Conservation (phyloP, 1,139 yeast genomes). For the Zygosaccharomyces pseudobailii region DNA sequence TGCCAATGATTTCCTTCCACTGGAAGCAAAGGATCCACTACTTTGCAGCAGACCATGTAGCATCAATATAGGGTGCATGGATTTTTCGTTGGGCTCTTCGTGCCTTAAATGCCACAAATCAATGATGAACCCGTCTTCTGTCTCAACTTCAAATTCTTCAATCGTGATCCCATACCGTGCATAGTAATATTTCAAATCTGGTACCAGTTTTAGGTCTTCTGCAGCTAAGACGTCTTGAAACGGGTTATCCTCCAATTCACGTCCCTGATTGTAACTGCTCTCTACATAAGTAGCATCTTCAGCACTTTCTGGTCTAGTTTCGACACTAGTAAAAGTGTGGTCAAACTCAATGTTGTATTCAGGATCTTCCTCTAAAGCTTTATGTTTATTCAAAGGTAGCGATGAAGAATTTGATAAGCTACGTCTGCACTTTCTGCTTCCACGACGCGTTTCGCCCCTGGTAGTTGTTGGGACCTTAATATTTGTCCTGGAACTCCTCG, state of each 20-base stretch:
- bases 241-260: slow-evolving; percentile 45
- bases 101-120: slow-evolving; percentile 58
- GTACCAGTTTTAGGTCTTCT: slow-evolving; percentile 37
- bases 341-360: slow-evolving; percentile 29
- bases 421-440: slow-evolving; percentile 11
- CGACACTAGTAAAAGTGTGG: slow-evolving; percentile 24
- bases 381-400: slow-evolving; percentile 16
- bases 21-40: slow-evolving; percentile 75
- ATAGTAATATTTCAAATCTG: slow-evolving; percentile 63
- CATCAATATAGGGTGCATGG: slow-evolving; percentile 57
- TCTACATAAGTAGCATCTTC: slow-evolving; percentile 7
- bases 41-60: slow-evolving; percentile 87
- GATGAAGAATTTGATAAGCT: slow-evolving; percentile 20
- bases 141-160: slow-evolving; percentile 54
- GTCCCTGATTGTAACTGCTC: slow-evolving; percentile 62
- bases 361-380: slow-evolving; percentile 21
- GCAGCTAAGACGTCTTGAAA: slow-evolving; percentile 25
- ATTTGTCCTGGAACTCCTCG: slow-evolving; percentile 23
- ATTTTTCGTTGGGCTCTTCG: slow-evolving; percentile 13
- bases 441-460: slow-evolving; percentile 7
- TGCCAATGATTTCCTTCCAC: slow-evolving; percentile 74
- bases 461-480: slow-evolving; percentile 13
- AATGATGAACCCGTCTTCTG: slow-evolving; percentile 76
- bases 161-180: slow-evolving; percentile 55
- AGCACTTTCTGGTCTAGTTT: slow-evolving; percentile 10